phyloP scores from a whole-genome alignment of 129 eudicot genomes.

The Pulicaria dysenterica region DNA sequence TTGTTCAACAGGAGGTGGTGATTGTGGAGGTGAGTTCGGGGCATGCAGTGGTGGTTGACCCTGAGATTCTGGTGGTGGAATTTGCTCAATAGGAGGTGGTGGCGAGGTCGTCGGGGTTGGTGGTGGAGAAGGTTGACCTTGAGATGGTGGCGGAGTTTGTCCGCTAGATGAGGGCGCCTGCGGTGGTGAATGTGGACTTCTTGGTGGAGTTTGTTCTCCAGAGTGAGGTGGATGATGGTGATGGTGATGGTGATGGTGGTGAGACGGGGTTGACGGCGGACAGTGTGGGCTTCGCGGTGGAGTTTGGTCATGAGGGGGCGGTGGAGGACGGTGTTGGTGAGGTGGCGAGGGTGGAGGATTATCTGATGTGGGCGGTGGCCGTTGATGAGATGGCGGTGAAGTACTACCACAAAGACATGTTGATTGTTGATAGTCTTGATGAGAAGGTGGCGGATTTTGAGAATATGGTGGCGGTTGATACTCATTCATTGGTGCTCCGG shows the following conservation, averaged over 20 bases:
- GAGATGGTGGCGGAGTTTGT: neutral
- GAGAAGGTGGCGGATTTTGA: neutral
- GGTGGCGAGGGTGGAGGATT: no score
- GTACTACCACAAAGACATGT: neutral
- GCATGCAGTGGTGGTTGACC: neutral
- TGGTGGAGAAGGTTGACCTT: neutral
- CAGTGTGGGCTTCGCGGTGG: constrained; percentile 16
- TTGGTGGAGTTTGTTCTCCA: neutral
- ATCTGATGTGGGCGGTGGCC: neutral
- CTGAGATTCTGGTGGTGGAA: neutral
- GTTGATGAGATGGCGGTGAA: constrained; percentile 2
- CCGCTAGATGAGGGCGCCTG: neutral
- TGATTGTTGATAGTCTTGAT: no score
- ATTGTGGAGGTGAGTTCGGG: neutral
- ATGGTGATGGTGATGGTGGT: no score
- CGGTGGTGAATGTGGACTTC: neutral
- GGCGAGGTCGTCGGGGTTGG: neutral
- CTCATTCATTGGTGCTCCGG: neutral
- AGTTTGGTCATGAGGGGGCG: neutral
- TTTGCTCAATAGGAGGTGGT: neutral
- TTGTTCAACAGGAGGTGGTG: neutral
- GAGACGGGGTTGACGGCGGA: neutral
- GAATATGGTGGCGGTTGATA: constrained; percentile 2
- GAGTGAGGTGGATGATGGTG: neutral
- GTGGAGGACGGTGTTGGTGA: constrained; percentile 6